Evolutionary conservation across 208 protist species (phyloP).

Genomic region (Leptomonas pyrrhocoris): DNA sequence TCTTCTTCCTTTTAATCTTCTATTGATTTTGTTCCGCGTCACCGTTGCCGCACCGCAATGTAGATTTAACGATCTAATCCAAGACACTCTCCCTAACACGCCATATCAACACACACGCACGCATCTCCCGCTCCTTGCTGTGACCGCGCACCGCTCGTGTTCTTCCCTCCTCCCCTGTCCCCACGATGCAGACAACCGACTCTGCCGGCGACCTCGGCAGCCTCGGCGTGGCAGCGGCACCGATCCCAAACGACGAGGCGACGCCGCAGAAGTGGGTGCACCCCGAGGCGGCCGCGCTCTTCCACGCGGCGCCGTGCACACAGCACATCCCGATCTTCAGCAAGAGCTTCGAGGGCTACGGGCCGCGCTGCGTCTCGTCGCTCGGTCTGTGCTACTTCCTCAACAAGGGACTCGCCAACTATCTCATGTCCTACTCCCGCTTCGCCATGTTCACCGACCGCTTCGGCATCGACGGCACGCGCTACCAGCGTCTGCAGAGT

Average conservation of each 20-base stretch:
- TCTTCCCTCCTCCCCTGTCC: background rate
- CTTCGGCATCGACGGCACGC: slow-evolving; percentile 43
- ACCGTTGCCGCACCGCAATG: background rate
- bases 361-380: slow-evolving; percentile 32
- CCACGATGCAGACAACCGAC: background rate
- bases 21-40: background rate
- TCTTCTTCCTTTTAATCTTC: background rate
- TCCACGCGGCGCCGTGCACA: slow-evolving; percentile 24
- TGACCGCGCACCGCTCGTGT: background rate
- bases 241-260: slow-evolving; percentile 15
- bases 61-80: too few relatives aligned
- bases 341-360: slow-evolving; percentile 37
- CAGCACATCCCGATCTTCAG: slow-evolving; percentile 50
- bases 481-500: slow-evolving; percentile 59
- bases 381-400: slow-evolving; percentile 56
- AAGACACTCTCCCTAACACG: too few relatives aligned
- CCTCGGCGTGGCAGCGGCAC: background rate
- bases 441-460: slow-evolving; percentile 57
- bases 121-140: too few relatives aligned
- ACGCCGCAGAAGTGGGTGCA: slow-evolving; percentile 39
- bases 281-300: slow-evolving; percentile 27
- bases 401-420: slow-evolving; percentile 44
- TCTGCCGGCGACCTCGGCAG: background rate
- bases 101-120: too few relatives aligned
- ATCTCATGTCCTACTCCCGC: slow-evolving; percentile 36